These are phyloP conservation scores for Lactarius quietus DNA, from an alignment of 768 basidiomycete species.

Conservation along the genomic window DNA sequence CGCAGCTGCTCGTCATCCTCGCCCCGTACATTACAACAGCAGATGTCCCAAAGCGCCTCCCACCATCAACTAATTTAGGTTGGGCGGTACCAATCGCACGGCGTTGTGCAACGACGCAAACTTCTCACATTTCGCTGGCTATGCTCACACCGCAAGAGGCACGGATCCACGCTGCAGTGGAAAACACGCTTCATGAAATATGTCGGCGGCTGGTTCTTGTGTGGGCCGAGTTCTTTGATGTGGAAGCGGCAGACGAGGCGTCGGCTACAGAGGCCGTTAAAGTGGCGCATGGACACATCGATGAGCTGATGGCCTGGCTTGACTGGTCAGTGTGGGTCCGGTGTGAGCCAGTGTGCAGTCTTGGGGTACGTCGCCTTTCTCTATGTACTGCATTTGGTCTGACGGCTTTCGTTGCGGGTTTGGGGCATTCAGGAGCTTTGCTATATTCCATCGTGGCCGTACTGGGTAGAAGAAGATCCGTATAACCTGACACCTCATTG, in stretches of 20 bases:
- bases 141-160: conserved; percentile 24
- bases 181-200: conserved; percentile 12
- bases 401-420: too few relatives aligned
- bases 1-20: conserved; percentile 27
- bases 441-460: too few relatives aligned
- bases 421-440: too few relatives aligned
- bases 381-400: too few relatives aligned
- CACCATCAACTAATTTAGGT: conserved; percentile 2
- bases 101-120: conserved; percentile 23
- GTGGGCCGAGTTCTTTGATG: conserved; percentile 26
- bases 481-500: too few relatives aligned
- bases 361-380: too few relatives aligned
- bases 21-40: conserved; percentile 32
- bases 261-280: too few relatives aligned
- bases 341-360: too few relatives aligned
- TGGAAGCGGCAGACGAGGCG: conserved; percentile 17
- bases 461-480: too few relatives aligned
- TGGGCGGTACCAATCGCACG: conserved; percentile 24
- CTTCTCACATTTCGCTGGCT: neutral
- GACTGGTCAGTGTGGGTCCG: too few relatives aligned
- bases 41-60: conserved; percentile 10
- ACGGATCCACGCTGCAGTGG: conserved; percentile 22
- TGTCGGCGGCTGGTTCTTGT: conserved; percentile 21
- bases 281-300: too few relatives aligned
- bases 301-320: too few relatives aligned